These are phyloP conservation scores for Tolypocladium pustulatum DNA, from an alignment of 2,329 filamentous ascomycete genomes.

Conservation along the genomic window DNA sequence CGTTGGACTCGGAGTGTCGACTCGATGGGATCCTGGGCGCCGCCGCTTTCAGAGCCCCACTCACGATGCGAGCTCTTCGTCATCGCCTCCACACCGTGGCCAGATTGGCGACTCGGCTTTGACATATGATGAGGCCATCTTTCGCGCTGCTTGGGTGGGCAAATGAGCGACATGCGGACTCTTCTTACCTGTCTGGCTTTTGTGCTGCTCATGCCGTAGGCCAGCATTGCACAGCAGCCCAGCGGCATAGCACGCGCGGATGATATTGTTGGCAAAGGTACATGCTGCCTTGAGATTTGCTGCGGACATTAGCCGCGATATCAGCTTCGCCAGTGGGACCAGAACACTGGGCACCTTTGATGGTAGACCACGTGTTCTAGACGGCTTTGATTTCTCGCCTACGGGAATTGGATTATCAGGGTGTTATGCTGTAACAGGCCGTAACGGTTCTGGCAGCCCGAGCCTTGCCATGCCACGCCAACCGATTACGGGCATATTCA, in stretches of 20 bases:
- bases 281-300: neutral
- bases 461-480: neutral
- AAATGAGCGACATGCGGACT: neutral
- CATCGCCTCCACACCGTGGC: constrained; percentile 13
- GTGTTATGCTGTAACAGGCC: neutral
- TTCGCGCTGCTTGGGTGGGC: constrained; percentile 21
- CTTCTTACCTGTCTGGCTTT: neutral
- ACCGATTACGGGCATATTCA: neutral
- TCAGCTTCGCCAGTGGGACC: neutral
- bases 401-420: neutral
- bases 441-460: neutral
- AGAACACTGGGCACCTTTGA: neutral
- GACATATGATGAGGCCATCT: constrained; percentile 23
- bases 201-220: neutral
- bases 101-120: constrained; percentile 22
- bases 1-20: constrained; percentile 3
- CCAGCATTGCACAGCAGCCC: neutral
- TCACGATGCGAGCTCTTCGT: constrained; percentile 3
- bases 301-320: neutral
- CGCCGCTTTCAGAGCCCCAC: constrained; percentile 8
- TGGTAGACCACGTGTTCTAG: neutral
- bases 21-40: neutral
- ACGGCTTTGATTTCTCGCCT: neutral
- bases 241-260: neutral
- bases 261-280: neutral